These are phyloP conservation scores for Pseudocercospora fuligena DNA, from an alignment of 2,329 filamentous ascomycete species.

Conservation along the genomic window DNA sequence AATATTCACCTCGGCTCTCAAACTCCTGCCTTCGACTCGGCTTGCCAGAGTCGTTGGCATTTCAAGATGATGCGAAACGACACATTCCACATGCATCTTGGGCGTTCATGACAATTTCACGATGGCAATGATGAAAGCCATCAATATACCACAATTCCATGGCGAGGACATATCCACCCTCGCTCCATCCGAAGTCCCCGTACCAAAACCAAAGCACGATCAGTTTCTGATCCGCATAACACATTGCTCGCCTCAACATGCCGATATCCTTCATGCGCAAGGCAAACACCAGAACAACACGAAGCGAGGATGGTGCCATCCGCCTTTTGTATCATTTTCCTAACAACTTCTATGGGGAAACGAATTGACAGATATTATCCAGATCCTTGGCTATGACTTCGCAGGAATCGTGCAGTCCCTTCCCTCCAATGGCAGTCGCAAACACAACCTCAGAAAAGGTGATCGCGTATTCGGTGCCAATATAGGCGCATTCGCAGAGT, in stretches of 20 bases:
- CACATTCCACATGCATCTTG: not conserved
- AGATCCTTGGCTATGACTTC: constrained; percentile 62
- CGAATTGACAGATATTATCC: not conserved
- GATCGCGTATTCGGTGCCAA: constrained; percentile 60
- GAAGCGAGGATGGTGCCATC: constrained; percentile 55
- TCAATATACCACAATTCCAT: constrained; percentile 45
- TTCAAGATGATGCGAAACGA: not conserved
- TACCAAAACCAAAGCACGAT: constrained; percentile 41
- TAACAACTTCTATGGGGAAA: not conserved
- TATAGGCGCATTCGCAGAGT: constrained; percentile 59
- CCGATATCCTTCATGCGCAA: constrained; percentile 64
- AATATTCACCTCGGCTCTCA: constrained; percentile 12
- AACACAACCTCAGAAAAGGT: constrained; percentile 47
- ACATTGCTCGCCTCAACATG: constrained; percentile 63
- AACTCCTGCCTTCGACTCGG: not conserved
- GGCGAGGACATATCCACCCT: constrained; percentile 39
- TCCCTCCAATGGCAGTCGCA: constrained; percentile 33
- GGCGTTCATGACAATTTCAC: not conserved
- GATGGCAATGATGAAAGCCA: constrained; percentile 47
- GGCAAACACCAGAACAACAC: constrained; percentile 63
- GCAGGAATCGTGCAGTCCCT: constrained; percentile 56
- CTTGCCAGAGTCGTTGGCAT: not conserved
- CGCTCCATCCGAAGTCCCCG: constrained; percentile 36
- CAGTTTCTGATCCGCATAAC: constrained; percentile 56
- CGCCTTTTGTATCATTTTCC: constrained; percentile 54